Evolutionary conservation across 202 grass and related monocot genomes (phyloP).

Genomic region (Cymbopogon flexuosus): DNA sequence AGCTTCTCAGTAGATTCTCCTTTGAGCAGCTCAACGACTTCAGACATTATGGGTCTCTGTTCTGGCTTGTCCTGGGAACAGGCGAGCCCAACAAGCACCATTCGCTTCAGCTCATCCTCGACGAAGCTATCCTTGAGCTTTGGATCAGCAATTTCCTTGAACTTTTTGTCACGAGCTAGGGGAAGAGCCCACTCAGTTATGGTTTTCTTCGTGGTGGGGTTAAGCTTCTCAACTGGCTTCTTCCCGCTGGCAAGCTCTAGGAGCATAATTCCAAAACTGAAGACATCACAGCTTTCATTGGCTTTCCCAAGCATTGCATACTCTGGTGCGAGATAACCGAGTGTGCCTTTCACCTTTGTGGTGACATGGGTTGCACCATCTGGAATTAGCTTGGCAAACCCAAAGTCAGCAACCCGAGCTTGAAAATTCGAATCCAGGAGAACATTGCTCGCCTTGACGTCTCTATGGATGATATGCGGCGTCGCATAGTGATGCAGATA

Average conservation of each 20-base stretch:
- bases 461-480: constrained; percentile 76
- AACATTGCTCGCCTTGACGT: constrained; percentile 89
- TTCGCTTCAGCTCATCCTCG: constrained; percentile 66
- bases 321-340: constrained; percentile 77
- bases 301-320: constrained; percentile 82
- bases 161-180: constrained; percentile 51
- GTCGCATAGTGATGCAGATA: constrained; percentile 77
- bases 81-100: constrained; percentile 65
- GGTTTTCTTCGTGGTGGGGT: constrained; percentile 42
- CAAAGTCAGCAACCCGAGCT: constrained; percentile 83
- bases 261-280: constrained; percentile 76
- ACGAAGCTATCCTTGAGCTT: constrained; percentile 54
- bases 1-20: constrained; percentile 75
- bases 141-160: constrained; percentile 72
- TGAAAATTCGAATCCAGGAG: constrained; percentile 69
- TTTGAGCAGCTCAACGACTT: constrained; percentile 63
- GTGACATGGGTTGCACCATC: constrained; percentile 77
- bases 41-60: constrained; percentile 71
- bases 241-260: constrained; percentile 86
- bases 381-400: constrained; percentile 85
- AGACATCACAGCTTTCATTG: constrained; percentile 78
- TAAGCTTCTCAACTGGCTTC: constrained; percentile 68
- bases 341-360: constrained; percentile 73
- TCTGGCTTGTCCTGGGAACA: constrained; percentile 68
- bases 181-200: constrained; percentile 82